Base-by-base conservation (phyloP, 495 filamentous ascomycete genomes). In the Penicillium parvum region DNA sequence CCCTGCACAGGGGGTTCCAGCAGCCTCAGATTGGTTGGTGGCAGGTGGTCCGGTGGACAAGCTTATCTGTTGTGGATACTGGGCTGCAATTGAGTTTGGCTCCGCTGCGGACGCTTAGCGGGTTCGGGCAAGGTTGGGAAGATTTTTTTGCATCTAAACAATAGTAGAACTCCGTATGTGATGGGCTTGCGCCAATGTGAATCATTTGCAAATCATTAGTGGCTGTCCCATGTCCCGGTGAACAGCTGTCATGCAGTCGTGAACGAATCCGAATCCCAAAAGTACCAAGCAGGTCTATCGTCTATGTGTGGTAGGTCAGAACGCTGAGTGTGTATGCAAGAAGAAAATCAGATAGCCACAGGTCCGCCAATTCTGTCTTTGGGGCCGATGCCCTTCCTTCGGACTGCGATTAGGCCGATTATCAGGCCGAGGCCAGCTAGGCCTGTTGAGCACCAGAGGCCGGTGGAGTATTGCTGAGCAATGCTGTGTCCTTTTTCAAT, bases 401-500 rank as follows among this genome's bases (percentile, higher is more conserved):
- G 41, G 4, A 66, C 63, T 0, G 56, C 49, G 12, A 64, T 7
- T 7, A 64, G 8, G 2, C 53, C 61, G 29, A 64, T 53, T 4
- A 64, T 36, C 4, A 66, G 45, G 2, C 63, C 63, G 4, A 66
- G 35, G 4, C 52, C 63, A 2, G 60, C 63, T 7, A 66, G 47
- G 5, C 58, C 61, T 1, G 55, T 50, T 9, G 63, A 66, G 22
- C 63, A 66, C 60, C 60, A 64, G 23, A 66, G 54, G n/a, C 63
- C 63, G 0, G 61, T 66, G 5, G 60, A 44, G 26, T 66, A 66
- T 32, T 66, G 61, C 15, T 64, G 48, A 0, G 58, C 47, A 15
- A 64, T 43, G 7, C 36, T 43, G 17, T 66, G 63, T 32, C 54
- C 58, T 37, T 64, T 55, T 12, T 58, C 28, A 25, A 66, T 66